Percentiles rank a stretch among this genome's conserved stretches.
These are phyloP conservation scores for Ustilago bromivora DNA, from an alignment of 1,284 basidiomycete species.

Conservation along the genomic window DNA sequence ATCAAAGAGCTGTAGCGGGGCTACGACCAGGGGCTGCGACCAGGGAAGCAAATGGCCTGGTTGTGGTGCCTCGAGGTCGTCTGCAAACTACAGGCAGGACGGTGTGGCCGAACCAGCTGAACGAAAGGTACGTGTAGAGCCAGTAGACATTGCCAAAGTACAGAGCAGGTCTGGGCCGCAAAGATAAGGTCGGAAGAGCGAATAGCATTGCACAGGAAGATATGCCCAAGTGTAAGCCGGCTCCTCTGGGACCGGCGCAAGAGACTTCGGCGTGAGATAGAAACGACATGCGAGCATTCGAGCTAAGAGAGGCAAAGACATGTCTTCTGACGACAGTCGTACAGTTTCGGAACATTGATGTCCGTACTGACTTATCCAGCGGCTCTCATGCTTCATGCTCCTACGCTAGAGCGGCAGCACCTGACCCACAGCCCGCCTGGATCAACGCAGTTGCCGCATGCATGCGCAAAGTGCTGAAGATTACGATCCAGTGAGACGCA, in stretches of 20 bases:
- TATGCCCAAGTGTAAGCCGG: background rate
- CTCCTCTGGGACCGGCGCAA: background rate
- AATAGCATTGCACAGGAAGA: background rate
- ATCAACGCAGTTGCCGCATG: background rate
- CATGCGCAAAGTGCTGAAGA: background rate
- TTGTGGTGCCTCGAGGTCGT: too few relatives aligned
- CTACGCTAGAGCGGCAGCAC: background rate
- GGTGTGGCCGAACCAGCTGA: background rate
- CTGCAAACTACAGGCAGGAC: too few relatives aligned
- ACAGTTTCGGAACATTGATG: constrained; percentile 3
- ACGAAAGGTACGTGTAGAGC: background rate
- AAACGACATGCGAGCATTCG: background rate
- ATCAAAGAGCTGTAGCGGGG: too few relatives aligned
- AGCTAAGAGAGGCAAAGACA: constrained; percentile 10
- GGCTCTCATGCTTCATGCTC: background rate
- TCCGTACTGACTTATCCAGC: constrained; percentile 3
- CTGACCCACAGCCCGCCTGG: background rate
- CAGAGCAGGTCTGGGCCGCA: too few relatives aligned
- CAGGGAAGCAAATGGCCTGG: too few relatives aligned
- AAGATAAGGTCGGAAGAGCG: background rate
- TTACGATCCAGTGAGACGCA: too few relatives aligned
- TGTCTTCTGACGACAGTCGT: constrained; percentile 16
- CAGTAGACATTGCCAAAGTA: background rate
- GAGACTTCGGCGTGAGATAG: background rate
- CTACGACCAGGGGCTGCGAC: too few relatives aligned